Conservation (phyloP, 192 early-diverging fungal genomes). For the Geosiphon pyriformis region DNA sequence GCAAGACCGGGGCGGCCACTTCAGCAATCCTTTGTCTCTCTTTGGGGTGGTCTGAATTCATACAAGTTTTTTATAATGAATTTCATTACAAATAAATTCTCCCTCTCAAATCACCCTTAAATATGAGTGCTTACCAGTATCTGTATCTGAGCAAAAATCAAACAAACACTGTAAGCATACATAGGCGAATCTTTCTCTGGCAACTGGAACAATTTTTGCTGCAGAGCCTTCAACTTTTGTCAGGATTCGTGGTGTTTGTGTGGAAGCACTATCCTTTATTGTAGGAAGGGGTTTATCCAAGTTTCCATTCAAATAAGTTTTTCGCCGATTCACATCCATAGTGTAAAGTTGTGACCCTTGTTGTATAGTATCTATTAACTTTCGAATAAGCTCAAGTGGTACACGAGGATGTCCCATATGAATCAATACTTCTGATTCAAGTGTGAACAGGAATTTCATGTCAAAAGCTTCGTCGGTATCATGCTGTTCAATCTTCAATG, state of each 20-base stretch:
- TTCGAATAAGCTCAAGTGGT: constrained; percentile 45
- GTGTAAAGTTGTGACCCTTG: constrained; percentile 46
- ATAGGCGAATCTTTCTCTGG: constrained; percentile 63
- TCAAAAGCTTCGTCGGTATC: constrained; percentile 70
- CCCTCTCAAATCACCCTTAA: too few species aligned
- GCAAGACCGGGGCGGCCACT: constrained; percentile 53
- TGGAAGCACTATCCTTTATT: neutral
- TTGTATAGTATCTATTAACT: constrained; percentile 53
- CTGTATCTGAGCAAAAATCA: constrained; percentile 51
- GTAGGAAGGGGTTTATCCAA: constrained; percentile 4
- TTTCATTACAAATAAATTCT: too few species aligned
- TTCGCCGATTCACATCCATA: constrained; percentile 26
- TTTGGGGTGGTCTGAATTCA: constrained; percentile 35
- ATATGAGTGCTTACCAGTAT: constrained; percentile 28
- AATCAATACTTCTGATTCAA: constrained; percentile 63
- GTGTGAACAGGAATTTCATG: constrained; percentile 55
- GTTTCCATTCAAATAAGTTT: neutral
- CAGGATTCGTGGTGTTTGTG: neutral
- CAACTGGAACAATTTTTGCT: constrained; percentile 54
- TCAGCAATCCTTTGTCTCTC: constrained; percentile 54
- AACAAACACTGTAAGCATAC: constrained; percentile 59
- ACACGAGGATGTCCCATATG: constrained; percentile 64
- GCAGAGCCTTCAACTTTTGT: constrained; percentile 38
- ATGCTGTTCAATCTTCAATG: constrained; percentile 55
- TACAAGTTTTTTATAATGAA: too few species aligned